A percentile compares a stretch with the other conserved stretches of the same genome.
Evolutionary conservation across 208 protist genomes (phyloP).

Genomic region (Porcisia deanei): DNA sequence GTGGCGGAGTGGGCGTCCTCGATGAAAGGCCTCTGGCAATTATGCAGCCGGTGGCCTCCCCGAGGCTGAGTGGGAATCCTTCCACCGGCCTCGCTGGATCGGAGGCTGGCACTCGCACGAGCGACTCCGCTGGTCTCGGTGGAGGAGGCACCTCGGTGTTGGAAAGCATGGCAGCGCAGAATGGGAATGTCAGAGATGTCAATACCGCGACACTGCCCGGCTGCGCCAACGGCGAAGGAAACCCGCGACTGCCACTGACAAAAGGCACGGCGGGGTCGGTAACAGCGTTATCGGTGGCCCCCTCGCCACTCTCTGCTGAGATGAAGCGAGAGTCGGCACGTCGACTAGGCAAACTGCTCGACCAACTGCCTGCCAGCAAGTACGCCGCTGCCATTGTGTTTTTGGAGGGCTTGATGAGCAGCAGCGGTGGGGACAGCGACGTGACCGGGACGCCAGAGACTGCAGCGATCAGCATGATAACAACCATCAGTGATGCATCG

Average conservation of each 20-base stretch:
- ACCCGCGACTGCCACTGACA: not conserved
- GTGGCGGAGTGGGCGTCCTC: not conserved
- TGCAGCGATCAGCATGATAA: conserved; percentile 21
- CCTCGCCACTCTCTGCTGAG: conserved; percentile 12
- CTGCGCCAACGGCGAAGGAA: not conserved
- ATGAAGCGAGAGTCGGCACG: conserved; percentile 21
- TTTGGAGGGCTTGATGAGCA: conserved; percentile 55
- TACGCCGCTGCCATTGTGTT: conserved; percentile 61
- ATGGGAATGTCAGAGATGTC: not conserved
- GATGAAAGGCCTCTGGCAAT: not conserved
- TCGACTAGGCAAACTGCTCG: conserved; percentile 39
- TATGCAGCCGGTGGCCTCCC: conserved; percentile 11
- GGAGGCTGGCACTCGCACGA: not conserved
- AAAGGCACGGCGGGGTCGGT: not conserved
- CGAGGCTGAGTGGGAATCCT: conserved; percentile 1
- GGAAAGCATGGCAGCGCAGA: not conserved
- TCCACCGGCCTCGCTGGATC: not conserved
- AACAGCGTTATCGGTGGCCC: not conserved
- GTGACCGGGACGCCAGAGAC: conserved; percentile 9
- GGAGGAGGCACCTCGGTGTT: not conserved
- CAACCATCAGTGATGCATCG: conserved; percentile 19
- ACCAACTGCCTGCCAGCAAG: conserved; percentile 51
- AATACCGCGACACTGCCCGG: not conserved
- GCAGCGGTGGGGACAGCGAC: conserved; percentile 16
- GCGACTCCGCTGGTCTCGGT: not conserved